Evolutionary conservation across 352 stramenopile genomes (phyloP), one percentile per base, ranked within the genome.

Genomic region (Salisapilia sapeloensis): DNA sequence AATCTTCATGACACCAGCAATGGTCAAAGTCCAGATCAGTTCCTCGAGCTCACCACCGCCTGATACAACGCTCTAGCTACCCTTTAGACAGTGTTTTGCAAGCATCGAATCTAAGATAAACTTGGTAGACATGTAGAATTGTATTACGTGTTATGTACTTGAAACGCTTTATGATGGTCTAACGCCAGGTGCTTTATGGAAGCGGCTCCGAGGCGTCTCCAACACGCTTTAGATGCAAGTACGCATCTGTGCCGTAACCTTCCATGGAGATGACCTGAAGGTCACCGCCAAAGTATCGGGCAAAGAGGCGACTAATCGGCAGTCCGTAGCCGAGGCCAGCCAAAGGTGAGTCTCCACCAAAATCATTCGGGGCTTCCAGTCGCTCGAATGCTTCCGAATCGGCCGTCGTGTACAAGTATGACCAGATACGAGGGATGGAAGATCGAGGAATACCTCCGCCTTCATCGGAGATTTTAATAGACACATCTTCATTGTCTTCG

Each of bases 251-350:
- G 27, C 95, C 95, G 52, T 98, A 99, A 14, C 96, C 96, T 44
- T 99, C 95, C 93, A 99, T 99, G 9, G 91, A 98, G 57, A 99
- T 98, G 34, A 99, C 94, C 48, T 95, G 90, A 14, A 99, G 56
- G 56, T 99, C 95, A 13, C 96, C 96, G 16, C 95, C 96, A 60
- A 99, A 99, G 66, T 99, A 99, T 35, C 95, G 80, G 45, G 94
- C 93, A 58, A 99, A 99, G n/a, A 95, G 81, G 12, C 93, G 65
- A 39, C 69, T 89, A 36, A 96, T 96, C 6, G 94, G 94, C 27
- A 99, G 58, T 0, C 94, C 94, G 43, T 98, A 98, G 34, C 94
- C 94, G 22, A 98, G 67, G 9, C 94, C 94, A 24, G 92, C 93
- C 16, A 97, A 65, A 2, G 92, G 92, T 10, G 71, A 84, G 31